Conservation (phyloP, 805 yeast genomes). For the Aciculoconidium aculeatum region DNA sequence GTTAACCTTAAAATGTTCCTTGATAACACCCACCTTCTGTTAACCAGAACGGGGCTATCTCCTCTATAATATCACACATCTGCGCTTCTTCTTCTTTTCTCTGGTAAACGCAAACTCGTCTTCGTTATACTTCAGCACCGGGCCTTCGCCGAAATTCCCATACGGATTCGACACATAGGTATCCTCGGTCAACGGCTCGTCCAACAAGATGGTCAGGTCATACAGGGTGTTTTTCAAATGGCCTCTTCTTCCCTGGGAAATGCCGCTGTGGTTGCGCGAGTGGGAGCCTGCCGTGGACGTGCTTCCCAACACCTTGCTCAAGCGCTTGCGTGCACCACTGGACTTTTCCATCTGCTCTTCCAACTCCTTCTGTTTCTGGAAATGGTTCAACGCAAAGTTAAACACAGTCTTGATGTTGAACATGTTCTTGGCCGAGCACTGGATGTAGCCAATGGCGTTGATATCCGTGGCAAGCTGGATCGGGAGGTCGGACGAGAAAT, state of each 20-base stretch:
- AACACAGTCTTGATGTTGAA: constrained; percentile 65
- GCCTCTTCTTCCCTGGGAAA: constrained; percentile 22
- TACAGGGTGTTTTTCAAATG: constrained; percentile 34
- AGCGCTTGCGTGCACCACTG: constrained; percentile 23
- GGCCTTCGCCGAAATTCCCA: constrained; percentile 15
- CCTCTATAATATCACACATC: constrained; percentile 29
- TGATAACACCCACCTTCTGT: not conserved
- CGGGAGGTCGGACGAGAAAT: constrained; percentile 43
- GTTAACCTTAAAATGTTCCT: too few species aligned
- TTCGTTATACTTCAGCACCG: constrained; percentile 24
- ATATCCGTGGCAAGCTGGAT: constrained; percentile 49
- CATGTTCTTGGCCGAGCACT: constrained; percentile 73
- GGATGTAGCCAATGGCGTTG: constrained; percentile 67
- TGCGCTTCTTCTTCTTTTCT: constrained; percentile 20
- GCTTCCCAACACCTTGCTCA: constrained; percentile 26
- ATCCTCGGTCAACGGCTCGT: constrained; percentile 38
- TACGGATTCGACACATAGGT: constrained; percentile 31
- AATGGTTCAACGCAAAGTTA: constrained; percentile 48
- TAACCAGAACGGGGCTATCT: not conserved
- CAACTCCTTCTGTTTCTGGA: constrained; percentile 31
- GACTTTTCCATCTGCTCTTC: constrained; percentile 34
- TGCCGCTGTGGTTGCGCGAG: constrained; percentile 15
- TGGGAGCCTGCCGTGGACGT: constrained; percentile 9
- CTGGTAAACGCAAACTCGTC: constrained; percentile 40
- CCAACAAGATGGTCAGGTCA: constrained; percentile 30